Conservation (phyloP, 345 rosid genomes). For the Sisymbrium altissimum region DNA sequence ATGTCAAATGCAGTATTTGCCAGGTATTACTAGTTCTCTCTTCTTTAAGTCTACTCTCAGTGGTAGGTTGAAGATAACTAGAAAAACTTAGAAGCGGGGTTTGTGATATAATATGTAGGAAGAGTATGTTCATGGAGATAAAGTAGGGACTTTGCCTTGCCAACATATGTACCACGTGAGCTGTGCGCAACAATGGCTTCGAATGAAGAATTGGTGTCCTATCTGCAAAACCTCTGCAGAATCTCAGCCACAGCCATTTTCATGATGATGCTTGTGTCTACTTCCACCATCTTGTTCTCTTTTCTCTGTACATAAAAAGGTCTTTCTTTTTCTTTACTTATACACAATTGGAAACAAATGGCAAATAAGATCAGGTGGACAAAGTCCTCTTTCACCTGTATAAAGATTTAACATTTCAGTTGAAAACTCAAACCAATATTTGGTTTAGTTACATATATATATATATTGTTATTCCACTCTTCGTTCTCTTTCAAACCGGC, state of each 20-base stretch:
- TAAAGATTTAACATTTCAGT: constrained; percentile 10
- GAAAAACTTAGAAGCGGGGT: not conserved
- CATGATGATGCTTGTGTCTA: constrained; percentile 12
- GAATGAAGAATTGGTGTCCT: constrained; percentile 96
- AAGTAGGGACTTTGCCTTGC: constrained; percentile 70
- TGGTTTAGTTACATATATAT: not conserved
- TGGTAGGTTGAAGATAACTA: not conserved
- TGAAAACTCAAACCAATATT: not conserved
- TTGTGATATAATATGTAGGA: constrained; percentile 46
- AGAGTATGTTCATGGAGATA: constrained; percentile 72
- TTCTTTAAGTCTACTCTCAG: not conserved
- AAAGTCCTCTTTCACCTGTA: not conserved
- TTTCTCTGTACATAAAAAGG: constrained; percentile 22
- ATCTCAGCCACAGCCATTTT: constrained; percentile 31
- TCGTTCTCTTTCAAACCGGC: not conserved
- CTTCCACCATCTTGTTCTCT: not conserved
- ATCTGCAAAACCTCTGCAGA: constrained; percentile 78
- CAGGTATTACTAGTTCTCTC: constrained; percentile 49
- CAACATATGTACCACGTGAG: constrained; percentile 62
- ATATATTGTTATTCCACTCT: not conserved
- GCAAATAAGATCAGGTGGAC: constrained; percentile 34
- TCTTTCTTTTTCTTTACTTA: not conserved
- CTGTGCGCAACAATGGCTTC: constrained; percentile 83
- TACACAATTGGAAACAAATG: constrained; percentile 25
- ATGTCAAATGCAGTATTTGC: constrained; percentile 82